Base-by-base conservation (phyloP, 148 eudicot species). In the Talinum fruticosum region DNA sequence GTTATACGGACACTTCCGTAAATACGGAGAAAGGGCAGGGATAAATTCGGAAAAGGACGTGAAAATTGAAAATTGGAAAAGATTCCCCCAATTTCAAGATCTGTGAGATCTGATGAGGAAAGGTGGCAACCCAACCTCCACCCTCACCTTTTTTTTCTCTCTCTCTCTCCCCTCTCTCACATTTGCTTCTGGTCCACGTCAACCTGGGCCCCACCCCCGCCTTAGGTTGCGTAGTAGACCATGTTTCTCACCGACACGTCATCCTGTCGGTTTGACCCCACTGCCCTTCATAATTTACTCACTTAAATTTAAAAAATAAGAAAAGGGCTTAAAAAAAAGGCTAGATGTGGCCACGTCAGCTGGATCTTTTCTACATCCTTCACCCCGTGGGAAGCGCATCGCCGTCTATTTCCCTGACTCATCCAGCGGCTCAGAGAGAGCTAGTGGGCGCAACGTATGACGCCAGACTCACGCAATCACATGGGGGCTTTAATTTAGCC, bases 101-200 rank as follows among this genome's bases (percentile, higher is more conserved):
- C 68, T 75, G 69, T 62, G 72, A 81, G 79, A 74, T 80, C 76
- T 72, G 80, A 78, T 74, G 72, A 82, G 75, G 74, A 62, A 65
- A 47, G 79, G 47, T 33, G 35, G 61, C 33, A 64, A 67, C 35
- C 33, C 28, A 44, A 49, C 59, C 35, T 29, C 71, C 70, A n/a
- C 29, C 24, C 83, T 10, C 16, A 28, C 66, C 32, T 10, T 62
- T 29, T 76, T 71, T 69, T 73, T 32, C 30, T n/a, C n/a, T n/a
- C n/a, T n/a, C n/a, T n/a, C n/a, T n/a, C n/a, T n/a, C n/a, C n/a
- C n/a, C n/a, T n/a, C n/a, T n/a, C n/a, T 71, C 8, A 3, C 24
- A 38, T 64, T 71, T 61, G 78, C 77, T 77, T 78, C 21, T 49
- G 66, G 75, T 78, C 84, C 81, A 82, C 84, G 78, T 82, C 84